Evolutionary conservation across 768 basidiomycete genomes (phyloP).

Genomic region (Lactifluus hygrophoroides): DNA sequence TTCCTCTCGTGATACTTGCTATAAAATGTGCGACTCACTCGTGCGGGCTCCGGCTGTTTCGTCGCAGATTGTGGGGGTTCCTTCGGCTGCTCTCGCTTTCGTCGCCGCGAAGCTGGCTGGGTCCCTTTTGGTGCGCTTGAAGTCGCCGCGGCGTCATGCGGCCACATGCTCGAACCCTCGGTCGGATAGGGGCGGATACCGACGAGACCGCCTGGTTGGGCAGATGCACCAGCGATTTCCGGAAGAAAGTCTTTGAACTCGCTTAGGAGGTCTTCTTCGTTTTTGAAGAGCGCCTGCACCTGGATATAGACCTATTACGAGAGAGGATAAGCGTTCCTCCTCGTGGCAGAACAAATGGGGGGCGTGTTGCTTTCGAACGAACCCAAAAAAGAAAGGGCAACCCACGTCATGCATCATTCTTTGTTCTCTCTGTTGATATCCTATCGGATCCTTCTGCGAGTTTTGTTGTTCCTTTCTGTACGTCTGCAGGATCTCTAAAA

Average conservation of each 20-base stretch:
- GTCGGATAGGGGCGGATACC: slow-evolving; percentile 45
- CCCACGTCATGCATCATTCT: slow-evolving; percentile 63
- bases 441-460: slow-evolving; percentile 33
- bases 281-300: slow-evolving; percentile 73
- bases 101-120: slow-evolving; percentile 32
- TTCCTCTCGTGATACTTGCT: neutral
- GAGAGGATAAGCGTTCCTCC: neutral
- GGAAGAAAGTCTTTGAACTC: slow-evolving; percentile 82
- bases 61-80: slow-evolving; percentile 31
- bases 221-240: slow-evolving; percentile 42
- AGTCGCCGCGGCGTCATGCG: slow-evolving; percentile 12
- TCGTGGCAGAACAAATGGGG: neutral
- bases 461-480: slow-evolving; percentile 66
- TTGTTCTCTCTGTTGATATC: slow-evolving; percentile 31
- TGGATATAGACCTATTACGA: slow-evolving; percentile 73
- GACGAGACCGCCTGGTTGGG: slow-evolving; percentile 33
- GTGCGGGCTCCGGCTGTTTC: slow-evolving; percentile 5
- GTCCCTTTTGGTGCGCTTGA: slow-evolving; percentile 16
- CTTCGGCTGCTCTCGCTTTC: slow-evolving; percentile 42
- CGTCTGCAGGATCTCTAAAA: slow-evolving; percentile 79
- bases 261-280: slow-evolving; percentile 66
- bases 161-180: slow-evolving; percentile 27
- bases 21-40: slow-evolving; percentile 7
- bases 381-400: slow-evolving; percentile 11
- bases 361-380: neutral